Evolutionary conservation across 306 rosid genomes (phyloP).

Genomic region (Castanea sativa): DNA sequence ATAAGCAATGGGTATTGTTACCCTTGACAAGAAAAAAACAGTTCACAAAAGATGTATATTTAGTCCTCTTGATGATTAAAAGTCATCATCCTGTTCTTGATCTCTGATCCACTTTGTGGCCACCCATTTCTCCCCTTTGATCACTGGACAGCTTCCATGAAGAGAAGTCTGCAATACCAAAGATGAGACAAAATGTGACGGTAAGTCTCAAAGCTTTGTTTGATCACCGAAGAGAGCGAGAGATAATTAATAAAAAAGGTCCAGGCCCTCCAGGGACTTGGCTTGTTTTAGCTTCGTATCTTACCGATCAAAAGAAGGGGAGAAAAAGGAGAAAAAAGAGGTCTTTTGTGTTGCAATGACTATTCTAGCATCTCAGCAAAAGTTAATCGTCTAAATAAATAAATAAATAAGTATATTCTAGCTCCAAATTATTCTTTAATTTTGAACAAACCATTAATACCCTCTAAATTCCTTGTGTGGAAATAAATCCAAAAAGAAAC

Average conservation of each 20-base stretch:
- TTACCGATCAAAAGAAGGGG: background rate
- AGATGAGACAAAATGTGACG: background rate
- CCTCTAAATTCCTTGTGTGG: background rate
- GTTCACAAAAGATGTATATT: background rate
- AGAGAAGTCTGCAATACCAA: constrained; percentile 50
- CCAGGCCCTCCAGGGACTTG: background rate
- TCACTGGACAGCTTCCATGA: constrained; percentile 73
- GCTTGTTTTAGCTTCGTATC: background rate
- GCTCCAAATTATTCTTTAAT: background rate
- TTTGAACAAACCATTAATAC: background rate
- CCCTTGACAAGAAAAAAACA: background rate
- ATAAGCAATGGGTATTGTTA: background rate
- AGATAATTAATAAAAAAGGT: background rate
- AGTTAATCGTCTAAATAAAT: background rate
- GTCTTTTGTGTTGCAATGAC: background rate
- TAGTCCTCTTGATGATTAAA: background rate
- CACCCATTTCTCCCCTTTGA: constrained; percentile 69
- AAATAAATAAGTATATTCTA: background rate
- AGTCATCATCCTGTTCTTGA: constrained; percentile 22
- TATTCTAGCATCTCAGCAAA: background rate
- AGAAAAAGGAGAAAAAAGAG: background rate
- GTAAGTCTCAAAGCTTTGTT: background rate
- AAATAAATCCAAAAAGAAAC: no score
- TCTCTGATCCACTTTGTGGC: constrained; percentile 69
- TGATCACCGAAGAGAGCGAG: background rate